phyloP scores from a whole-genome alignment of 176 grass and related monocot genomes.

The Panicum miliaceum region DNA sequence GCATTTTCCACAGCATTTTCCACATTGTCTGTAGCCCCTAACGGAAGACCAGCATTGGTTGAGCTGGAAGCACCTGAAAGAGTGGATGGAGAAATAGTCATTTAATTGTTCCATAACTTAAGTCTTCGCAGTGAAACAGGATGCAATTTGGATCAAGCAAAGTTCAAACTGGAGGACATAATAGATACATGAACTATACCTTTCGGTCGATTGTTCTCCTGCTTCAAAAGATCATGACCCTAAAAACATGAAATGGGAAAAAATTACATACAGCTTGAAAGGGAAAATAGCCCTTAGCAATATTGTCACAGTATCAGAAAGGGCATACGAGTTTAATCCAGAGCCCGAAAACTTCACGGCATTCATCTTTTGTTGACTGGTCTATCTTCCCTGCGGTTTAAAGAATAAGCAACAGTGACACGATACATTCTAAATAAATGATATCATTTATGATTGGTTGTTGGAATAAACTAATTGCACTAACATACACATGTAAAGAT shows the following conservation, averaged over 20 bases:
- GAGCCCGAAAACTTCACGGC: conserved; percentile 78
- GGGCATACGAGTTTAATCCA: conserved; percentile 81
- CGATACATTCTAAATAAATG: background rate
- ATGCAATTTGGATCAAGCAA: conserved; percentile 5
- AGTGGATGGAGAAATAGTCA: conserved; percentile 3
- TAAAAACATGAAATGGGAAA: conserved; percentile 49
- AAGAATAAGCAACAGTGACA: conserved; percentile 24
- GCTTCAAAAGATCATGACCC: conserved; percentile 84
- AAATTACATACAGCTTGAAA: conserved; percentile 38
- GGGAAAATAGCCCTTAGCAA: conserved; percentile 21
- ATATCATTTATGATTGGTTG: background rate
- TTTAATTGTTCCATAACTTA: conserved; percentile 25
- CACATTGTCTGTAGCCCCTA: conserved; percentile 27
- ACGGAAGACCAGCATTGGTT: conserved; percentile 27
- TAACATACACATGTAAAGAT: conserved; percentile 20
- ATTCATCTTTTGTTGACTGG: conserved; percentile 97
- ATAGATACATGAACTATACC: conserved; percentile 43
- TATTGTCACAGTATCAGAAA: conserved; percentile 1
- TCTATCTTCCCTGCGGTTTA: conserved; percentile 91
- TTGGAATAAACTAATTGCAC: conserved; percentile 32
- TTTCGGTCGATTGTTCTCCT: conserved; percentile 56
- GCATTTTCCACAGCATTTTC: conserved; percentile 51
- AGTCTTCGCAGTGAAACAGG: background rate
- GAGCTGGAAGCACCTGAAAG: conserved; percentile 33
- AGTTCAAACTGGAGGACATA: background rate